Evolutionary conservation across 768 basidiomycete species (phyloP).

Genomic region (Mycena belliarum): DNA sequence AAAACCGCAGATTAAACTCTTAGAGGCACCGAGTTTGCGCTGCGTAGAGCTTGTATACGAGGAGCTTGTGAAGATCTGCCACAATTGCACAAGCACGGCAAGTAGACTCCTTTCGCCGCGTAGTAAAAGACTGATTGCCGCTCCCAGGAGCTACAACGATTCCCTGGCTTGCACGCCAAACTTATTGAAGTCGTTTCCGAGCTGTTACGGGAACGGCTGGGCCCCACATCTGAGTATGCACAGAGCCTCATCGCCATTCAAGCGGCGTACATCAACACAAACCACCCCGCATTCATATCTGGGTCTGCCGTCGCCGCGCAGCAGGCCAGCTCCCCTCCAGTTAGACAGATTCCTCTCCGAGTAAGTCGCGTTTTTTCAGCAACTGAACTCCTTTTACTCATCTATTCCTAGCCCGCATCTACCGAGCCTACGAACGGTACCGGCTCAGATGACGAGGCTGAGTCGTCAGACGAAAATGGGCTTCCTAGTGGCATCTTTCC

Average conservation of each 20-base stretch:
- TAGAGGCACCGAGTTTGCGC: slow-evolving; percentile 91
- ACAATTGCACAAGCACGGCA: slow-evolving; percentile 92
- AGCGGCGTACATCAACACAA: slow-evolving; percentile 99
- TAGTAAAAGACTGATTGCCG: background rate
- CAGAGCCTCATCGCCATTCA: slow-evolving; percentile 96
- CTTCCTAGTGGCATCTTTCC: slow-evolving; percentile 55
- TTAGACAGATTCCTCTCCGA: slow-evolving; percentile 46
- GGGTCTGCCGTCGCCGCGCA: slow-evolving; percentile 69
- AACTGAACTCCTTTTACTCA: slow-evolving; percentile 24
- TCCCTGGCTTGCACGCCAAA: slow-evolving; percentile 91
- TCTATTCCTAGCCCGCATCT: slow-evolving; percentile 60
- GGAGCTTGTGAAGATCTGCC: slow-evolving; percentile 98
- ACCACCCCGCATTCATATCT: slow-evolving; percentile 92
- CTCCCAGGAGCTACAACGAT: slow-evolving; percentile 87
- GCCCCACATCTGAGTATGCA: slow-evolving; percentile 96
- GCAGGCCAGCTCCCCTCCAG: slow-evolving; percentile 43
- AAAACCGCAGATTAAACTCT: slow-evolving; percentile 95
- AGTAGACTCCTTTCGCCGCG: slow-evolving; percentile 30
- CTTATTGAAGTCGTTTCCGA: slow-evolving; percentile 97
- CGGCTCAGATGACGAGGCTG: slow-evolving; percentile 60
- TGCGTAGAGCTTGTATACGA: slow-evolving; percentile 99
- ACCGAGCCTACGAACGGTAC: slow-evolving; percentile 63
- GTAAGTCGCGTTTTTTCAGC: slow-evolving; percentile 41
- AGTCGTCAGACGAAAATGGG: slow-evolving; percentile 55
- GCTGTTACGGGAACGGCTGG: slow-evolving; percentile 89